A percentile compares a stretch with the other conserved stretches of the same genome.
These are phyloP conservation scores for Phytophthora constricta DNA, from an alignment of 352 stramenopile genomes.

Conservation along the genomic window DNA sequence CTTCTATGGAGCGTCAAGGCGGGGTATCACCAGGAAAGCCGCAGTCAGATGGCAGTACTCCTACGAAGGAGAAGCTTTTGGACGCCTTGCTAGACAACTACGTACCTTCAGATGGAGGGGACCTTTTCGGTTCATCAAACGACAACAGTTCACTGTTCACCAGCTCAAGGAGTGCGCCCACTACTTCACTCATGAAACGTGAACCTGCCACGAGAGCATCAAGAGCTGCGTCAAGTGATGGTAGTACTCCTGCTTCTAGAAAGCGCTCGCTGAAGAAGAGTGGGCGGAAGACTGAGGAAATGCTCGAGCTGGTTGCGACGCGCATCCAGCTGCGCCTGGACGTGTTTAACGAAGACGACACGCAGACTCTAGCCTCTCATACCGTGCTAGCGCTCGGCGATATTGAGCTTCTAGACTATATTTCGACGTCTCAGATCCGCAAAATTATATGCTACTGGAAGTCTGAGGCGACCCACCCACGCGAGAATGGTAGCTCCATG, in stretches of 20 bases:
- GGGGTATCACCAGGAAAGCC: slow-evolving; percentile 8
- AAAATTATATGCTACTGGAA: slow-evolving; percentile 93
- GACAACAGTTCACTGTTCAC: slow-evolving; percentile 50
- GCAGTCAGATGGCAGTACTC: slow-evolving; percentile 17
- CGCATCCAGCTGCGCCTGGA: slow-evolving; percentile 87
- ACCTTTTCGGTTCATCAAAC: slow-evolving; percentile 57
- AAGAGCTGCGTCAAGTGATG: slow-evolving; percentile 29
- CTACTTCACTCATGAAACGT: slow-evolving; percentile 41
- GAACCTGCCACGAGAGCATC: slow-evolving; percentile 36
- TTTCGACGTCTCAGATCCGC: slow-evolving; percentile 89
- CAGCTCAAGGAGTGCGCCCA: slow-evolving; percentile 42
- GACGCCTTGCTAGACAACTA: slow-evolving; percentile 87
- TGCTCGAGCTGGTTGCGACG: slow-evolving; percentile 84
- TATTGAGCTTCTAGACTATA: slow-evolving; percentile 89
- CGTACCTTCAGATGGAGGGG: slow-evolving; percentile 61
- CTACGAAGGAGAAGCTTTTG: slow-evolving; percentile 76
- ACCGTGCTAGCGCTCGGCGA: slow-evolving; percentile 79
- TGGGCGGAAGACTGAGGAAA: slow-evolving; percentile 89
- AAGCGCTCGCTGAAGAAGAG: slow-evolving; percentile 82
- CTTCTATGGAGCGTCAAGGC: slow-evolving; percentile 5
- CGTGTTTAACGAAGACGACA: slow-evolving; percentile 80
- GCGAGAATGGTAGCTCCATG: slow-evolving; percentile 88
- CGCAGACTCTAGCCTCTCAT: slow-evolving; percentile 78
- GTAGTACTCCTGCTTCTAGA: slow-evolving; percentile 22
- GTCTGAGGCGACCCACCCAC: slow-evolving; percentile 78